Percentiles rank a stretch among this genome's conserved stretches.
phyloP scores from a whole-genome alignment of 352 stramenopile species.

The Phytopythium aichiense region DNA sequence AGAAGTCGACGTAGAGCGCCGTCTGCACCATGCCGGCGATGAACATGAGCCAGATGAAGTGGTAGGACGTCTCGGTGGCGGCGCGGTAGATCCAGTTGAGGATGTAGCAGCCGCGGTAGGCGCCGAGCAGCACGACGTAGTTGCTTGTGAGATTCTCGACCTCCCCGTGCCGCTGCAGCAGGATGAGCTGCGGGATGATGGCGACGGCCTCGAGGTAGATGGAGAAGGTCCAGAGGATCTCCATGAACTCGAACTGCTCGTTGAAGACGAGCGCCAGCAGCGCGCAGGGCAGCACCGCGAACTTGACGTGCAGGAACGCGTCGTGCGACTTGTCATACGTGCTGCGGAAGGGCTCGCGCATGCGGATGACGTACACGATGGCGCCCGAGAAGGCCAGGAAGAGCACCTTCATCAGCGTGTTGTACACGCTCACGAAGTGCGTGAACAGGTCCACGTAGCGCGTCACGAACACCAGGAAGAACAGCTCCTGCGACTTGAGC shows the following conservation, averaged over 20 bases:
- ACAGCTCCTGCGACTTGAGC: constrained; percentile 99
- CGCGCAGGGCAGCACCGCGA: constrained; percentile 94
- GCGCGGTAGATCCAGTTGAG: constrained; percentile 99
- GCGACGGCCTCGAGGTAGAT: constrained; percentile 98
- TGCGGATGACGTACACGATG: constrained; percentile 98
- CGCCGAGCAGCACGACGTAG: constrained; percentile 98
- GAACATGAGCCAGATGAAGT: constrained; percentile 99
- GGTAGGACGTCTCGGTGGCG: constrained; percentile 94
- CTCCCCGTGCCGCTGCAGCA: constrained; percentile 97
- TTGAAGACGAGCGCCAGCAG: constrained; percentile 96
- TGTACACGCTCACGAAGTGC: constrained; percentile 96
- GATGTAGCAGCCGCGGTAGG: constrained; percentile 98
- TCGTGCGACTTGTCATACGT: constrained; percentile 99
- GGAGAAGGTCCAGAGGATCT: constrained; percentile 98
- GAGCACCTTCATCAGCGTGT: constrained; percentile 98
- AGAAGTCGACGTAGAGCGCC: constrained; percentile 99
- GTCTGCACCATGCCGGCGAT: constrained; percentile 98
- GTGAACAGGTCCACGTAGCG: constrained; percentile 99
- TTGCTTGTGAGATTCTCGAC: constrained; percentile 99
- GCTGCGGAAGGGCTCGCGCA: constrained; percentile 94
- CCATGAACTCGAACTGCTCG: constrained; percentile 88
- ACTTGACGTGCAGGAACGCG: constrained; percentile 98
- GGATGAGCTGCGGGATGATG: constrained; percentile 99
- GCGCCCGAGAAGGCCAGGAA: constrained; percentile 96
- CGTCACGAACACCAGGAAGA: constrained; percentile 98